Base-by-base conservation (phyloP, 352 stramenopile species). In the Elongisporangium prolatum region DNA sequence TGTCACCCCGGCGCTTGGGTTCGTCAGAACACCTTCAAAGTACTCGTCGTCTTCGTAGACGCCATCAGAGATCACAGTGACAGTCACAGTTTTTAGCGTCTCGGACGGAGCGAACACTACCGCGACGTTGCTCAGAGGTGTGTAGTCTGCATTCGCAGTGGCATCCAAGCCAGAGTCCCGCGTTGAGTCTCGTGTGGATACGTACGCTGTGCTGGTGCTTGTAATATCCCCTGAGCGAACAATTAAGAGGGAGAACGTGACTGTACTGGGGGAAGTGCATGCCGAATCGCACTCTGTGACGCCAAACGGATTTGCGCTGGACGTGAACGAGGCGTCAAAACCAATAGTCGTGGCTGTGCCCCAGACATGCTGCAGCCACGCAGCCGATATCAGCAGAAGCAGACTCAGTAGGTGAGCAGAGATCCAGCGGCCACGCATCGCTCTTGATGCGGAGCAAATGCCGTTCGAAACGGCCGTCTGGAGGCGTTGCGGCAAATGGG, bases 1-100 rank as follows among this genome's bases (percentile, higher is more conserved):
- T 0, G 63, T 57, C 9, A 72, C 66, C 0, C 64, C 65, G 21
- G 50, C 20, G 28, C 61, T 77, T 16, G 66, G 59, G 7, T 57
- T 70, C 4, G 40, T n/a, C 20, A 86, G 20, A 17, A 68, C 54
- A 24, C 56, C 73, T 56, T 84, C 68, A 52, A 84, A 80, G 22
- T 58, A 57, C 40, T 79, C 65, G 48, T 81, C 73, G 52, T 77
- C 60, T 50, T 83, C 69, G 52, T 86, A 82, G 1, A 79, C 44
- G 14, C 73, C 76, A 16, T 83, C 74, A 2, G 76, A 84, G 7
- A 77, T 50, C 16, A 86, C 54, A 11, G 64, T 72, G 11, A 86
- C 48, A 0, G 37, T 24, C 20, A 82, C 60, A 2, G 34, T 69
- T 47, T 82, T 67, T 20, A 50, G 55, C 1, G 49, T 67, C 13